Evolutionary conservation across 2,329 filamentous ascomycete genomes (phyloP), one percentile per base, ranked within the genome.

Genomic region (Cytospora schulzeri): DNA sequence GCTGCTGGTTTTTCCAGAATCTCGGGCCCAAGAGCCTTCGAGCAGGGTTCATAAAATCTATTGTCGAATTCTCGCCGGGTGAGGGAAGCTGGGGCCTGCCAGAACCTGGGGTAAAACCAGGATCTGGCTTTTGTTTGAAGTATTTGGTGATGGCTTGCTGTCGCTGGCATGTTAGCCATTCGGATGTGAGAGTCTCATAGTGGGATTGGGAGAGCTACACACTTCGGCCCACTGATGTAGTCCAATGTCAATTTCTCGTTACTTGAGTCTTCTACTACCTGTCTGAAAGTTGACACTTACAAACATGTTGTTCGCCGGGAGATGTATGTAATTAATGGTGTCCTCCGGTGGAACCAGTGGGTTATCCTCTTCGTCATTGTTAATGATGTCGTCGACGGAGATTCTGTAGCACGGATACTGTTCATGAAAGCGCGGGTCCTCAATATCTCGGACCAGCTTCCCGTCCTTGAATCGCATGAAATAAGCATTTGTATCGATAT

Each of bases 271-370:
- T n/a, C n/a, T 57, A 3, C n/a, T 12, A 62, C 60, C 2, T 24
- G 63, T 0, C 7, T 52, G 1, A 2, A 2, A 4, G 19, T 24
- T 8, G 35, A 38, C 26, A 62, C 65, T 64, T 63, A 69, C 69
- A 48, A 62, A 33, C 69, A 71, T 71, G 55, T 70, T 71, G 45
- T 71, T 71, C 1, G 65, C 55, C 0, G 69, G 69, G 1, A 71
- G 55, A 55, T 71, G 69, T 33, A 70, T 67, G 41, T 70, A 70
- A 29, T 62, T 66, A n/a, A 66, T 59, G 9, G 62, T 66, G 9
- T 52, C 55, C 29, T 52, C 22, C 1, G 65, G 62, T 2, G 58
- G 35, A 19, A 51, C 22, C 15, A 66, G 56, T 17, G 58, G 38
- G 8, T 22, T 62, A 9, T 62, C 31, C 12, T 57, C 58, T 6